Base-by-base conservation (phyloP, 2,329 filamentous ascomycete genomes). In the Aulographum hederae region DNA sequence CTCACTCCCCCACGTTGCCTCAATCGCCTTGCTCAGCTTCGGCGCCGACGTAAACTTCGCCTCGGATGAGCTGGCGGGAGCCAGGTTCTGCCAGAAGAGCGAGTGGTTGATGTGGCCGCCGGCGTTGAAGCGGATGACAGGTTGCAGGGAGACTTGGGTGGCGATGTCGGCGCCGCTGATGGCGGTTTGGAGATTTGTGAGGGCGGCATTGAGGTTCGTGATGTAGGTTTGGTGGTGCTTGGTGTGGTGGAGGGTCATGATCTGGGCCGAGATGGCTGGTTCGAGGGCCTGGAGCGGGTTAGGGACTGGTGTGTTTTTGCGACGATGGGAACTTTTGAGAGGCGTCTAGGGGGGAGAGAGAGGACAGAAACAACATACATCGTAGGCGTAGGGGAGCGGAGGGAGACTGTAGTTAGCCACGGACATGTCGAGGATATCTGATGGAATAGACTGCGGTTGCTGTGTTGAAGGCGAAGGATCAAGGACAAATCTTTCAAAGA, bases 101-200 rank as follows among this genome's bases (percentile, higher is more conserved):
- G 72, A 74, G 63, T 93, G 85, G 61, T 94, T 94, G 57, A 91
- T 76, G 61, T 93, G 84, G 5, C 85, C 85, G 27, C 85, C 85
- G 30, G 78, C 84, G 52, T 92, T 81, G 67, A 92, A 93, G 46
- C 77, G 78, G 58, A 92, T 73, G 38, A 68, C 68, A 13, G 65
- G 59, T 43, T 78, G 73, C n/a, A 81, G 64, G 13, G 67, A 57
- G 34, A 82, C 67, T 42, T 81, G 73, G 3, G 63, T 56, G 4
- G 68, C 58, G 33, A 79, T 63, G 41, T 81, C 69, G 39, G 62
- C 60, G 26, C 63, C 55, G 16, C 60, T 49, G 3, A 66, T 56
- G 12, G 74, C 71, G 4, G 61, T 53, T 32, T 62, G 56, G 39
- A 78, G 73, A 11, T 66, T 62, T 44, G 63, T 56, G 32, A 80